Percentiles rank a stretch among this genome's conserved stretches.
Evolutionary conservation across 768 basidiomycete genomes (phyloP).

Genomic region (Trametopsis cervina): DNA sequence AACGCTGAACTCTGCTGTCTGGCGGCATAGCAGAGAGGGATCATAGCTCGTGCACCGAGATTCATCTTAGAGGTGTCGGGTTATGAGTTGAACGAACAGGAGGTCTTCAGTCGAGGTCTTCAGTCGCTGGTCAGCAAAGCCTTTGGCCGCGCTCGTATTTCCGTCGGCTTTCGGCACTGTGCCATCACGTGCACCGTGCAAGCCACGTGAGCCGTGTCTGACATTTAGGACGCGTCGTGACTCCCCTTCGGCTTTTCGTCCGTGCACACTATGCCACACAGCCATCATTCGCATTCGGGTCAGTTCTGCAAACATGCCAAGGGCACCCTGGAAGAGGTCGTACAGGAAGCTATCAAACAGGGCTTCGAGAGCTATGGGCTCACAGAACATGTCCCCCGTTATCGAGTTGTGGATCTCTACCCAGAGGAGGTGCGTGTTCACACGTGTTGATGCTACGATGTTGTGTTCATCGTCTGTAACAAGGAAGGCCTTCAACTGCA

Average conservation of each 20-base stretch:
- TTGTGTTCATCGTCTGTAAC: slow-evolving; percentile 6
- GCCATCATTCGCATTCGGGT: slow-evolving; percentile 90
- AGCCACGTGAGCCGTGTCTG: not conserved
- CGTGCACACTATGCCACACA: slow-evolving; percentile 44
- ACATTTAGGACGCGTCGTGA: not conserved
- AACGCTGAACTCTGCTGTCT: not conserved
- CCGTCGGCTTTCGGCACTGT: not conserved
- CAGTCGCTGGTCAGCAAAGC: no score
- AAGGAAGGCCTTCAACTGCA: slow-evolving; percentile 51
- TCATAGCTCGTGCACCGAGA: not conserved
- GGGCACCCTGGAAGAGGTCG: slow-evolving; percentile 75
- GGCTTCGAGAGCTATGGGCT: slow-evolving; percentile 81
- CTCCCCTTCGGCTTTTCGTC: not conserved
- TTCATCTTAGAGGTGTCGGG: slow-evolving; percentile 1
- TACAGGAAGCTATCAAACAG: slow-evolving; percentile 69
- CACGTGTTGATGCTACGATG: slow-evolving; percentile 7
- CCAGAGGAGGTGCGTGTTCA: slow-evolving; percentile 79
- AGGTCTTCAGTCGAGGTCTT: no score
- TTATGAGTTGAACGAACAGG: no score
- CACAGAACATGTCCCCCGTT: slow-evolving; percentile 91
- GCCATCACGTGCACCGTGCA: not conserved
- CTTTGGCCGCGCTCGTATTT: no score
- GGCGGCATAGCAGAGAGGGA: not conserved
- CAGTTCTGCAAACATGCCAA: slow-evolving; percentile 90
- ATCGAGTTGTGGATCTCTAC: slow-evolving; percentile 75